These are phyloP conservation scores for Peniophora sp. DNA, from an alignment of 1,284 basidiomycete species.

Conservation along the genomic window DNA sequence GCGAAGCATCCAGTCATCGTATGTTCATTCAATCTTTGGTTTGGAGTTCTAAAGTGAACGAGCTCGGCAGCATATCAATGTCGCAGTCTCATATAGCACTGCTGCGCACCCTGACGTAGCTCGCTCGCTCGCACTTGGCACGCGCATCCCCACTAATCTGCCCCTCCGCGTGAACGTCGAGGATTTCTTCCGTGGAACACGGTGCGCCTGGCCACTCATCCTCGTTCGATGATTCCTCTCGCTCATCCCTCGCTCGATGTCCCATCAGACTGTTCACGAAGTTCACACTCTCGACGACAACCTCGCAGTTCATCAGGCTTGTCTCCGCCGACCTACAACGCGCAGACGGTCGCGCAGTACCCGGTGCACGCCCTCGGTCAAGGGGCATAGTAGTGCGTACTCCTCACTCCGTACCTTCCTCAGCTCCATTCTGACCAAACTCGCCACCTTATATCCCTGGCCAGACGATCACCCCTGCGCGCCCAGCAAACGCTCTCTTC, in stretches of 20 bases:
- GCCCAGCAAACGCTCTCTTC: slow-evolving; percentile 70
- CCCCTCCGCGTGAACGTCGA: slow-evolving; percentile 80
- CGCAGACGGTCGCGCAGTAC: slow-evolving; percentile 20
- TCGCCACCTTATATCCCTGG: slow-evolving; percentile 4
- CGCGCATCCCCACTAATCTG: slow-evolving; percentile 53
- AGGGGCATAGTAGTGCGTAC: slow-evolving; percentile 21
- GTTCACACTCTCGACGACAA: slow-evolving; percentile 71
- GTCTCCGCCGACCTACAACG: slow-evolving; percentile 43
- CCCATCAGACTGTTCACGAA: slow-evolving; percentile 62
- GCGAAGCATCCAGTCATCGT: slow-evolving; percentile 53
- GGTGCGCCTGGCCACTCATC: slow-evolving; percentile 8
- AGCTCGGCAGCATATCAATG: slow-evolving; percentile 46
- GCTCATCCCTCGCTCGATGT: slow-evolving; percentile 1
- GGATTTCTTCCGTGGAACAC: slow-evolving; percentile 72
- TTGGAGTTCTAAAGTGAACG: slow-evolving; percentile 2
- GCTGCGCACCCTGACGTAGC: slow-evolving; percentile 38
- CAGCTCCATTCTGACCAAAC: background rate
- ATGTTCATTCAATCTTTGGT: slow-evolving; percentile 3
- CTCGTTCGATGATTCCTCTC: background rate
- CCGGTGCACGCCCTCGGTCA: slow-evolving; percentile 32
- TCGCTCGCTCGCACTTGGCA: slow-evolving; percentile 44
- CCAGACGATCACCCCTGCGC: slow-evolving; percentile 63
- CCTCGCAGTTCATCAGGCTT: slow-evolving; percentile 65
- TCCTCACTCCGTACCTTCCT: background rate
- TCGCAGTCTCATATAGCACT: slow-evolving; percentile 58